Percentiles rank a stretch among this genome's conserved stretches.
Evolutionary conservation across 2,329 filamentous ascomycete species (phyloP).

Genomic region (Gaeumannomyces sp.): DNA sequence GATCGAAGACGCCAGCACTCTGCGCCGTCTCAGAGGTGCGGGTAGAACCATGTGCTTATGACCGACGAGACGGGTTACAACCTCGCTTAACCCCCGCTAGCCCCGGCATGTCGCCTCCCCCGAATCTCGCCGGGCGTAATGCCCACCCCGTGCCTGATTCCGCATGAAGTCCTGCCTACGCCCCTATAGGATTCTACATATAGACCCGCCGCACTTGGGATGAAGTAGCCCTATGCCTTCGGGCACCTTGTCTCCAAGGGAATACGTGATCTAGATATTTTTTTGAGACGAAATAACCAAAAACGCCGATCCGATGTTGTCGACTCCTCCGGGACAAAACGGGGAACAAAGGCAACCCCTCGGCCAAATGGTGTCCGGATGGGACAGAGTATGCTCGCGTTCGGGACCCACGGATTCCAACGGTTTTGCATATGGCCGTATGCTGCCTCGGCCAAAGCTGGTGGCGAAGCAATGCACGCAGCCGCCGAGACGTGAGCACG

Average conservation of each 20-base stretch:
- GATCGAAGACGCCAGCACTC: neutral
- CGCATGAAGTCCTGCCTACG: neutral
- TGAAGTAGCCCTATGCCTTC: neutral
- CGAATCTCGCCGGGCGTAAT: neutral
- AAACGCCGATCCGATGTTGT: too few relatives aligned
- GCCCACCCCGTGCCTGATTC: neutral
- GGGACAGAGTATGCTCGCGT: neutral
- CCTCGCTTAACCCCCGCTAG: neutral
- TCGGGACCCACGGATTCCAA: too few relatives aligned
- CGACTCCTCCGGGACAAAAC: too few relatives aligned
- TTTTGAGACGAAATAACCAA: too few relatives aligned
- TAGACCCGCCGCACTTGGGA: neutral
- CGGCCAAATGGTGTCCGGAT: too few relatives aligned
- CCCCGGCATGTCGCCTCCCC: neutral
- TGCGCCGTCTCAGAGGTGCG: neutral
- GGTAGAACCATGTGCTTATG: neutral
- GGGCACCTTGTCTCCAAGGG: neutral
- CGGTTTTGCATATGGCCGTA: too few relatives aligned
- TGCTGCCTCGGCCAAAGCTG: too few relatives aligned
- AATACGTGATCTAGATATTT: neutral
- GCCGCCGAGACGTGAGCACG: too few relatives aligned
- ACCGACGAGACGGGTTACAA: neutral
- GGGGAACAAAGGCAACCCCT: too few relatives aligned
- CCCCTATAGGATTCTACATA: neutral
- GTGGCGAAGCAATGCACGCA: too few relatives aligned